A percentile compares a stretch with the other conserved stretches of the same genome.
Evolutionary conservation across 495 filamentous ascomycete genomes (phyloP).

Genomic region (Geoglossum glabrum): DNA sequence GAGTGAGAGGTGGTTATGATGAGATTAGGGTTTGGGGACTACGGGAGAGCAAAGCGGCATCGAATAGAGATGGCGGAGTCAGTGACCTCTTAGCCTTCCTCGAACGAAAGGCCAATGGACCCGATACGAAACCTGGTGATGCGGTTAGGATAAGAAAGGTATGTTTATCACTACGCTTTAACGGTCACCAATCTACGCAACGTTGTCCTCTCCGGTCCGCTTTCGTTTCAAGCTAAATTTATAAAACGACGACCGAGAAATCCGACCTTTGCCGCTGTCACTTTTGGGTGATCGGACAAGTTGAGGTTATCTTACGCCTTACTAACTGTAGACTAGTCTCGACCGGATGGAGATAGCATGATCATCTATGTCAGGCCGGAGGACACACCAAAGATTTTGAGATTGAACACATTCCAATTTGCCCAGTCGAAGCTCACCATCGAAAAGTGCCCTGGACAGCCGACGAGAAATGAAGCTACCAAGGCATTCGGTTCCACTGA

Average conservation of each 20-base stretch:
- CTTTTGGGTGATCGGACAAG: slow-evolving; percentile 27
- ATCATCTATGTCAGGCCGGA: slow-evolving; percentile 45
- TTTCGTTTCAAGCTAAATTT: slow-evolving; percentile 36
- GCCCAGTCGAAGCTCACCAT: slow-evolving; percentile 41
- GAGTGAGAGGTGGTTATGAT: slow-evolving; percentile 12
- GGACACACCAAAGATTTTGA: slow-evolving; percentile 36
- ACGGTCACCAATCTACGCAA: slow-evolving; percentile 26
- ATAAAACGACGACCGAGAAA: slow-evolving; percentile 36
- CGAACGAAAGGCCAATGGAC: slow-evolving; percentile 47
- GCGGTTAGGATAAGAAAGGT: slow-evolving; percentile 65
- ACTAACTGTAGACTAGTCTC: slow-evolving; percentile 57
- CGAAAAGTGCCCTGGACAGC: slow-evolving; percentile 16
- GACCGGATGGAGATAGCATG: slow-evolving; percentile 45
- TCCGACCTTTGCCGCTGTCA: slow-evolving; percentile 19
- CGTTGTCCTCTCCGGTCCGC: slow-evolving; percentile 30
- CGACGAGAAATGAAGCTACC: not conserved
- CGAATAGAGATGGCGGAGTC: slow-evolving; percentile 49
- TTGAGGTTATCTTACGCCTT: slow-evolving; percentile 34
- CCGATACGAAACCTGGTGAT: slow-evolving; percentile 29
- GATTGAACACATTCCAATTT: slow-evolving; percentile 42
- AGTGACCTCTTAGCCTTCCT: slow-evolving; percentile 55
- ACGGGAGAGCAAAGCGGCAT: slow-evolving; percentile 52
- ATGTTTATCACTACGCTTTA: slow-evolving; percentile 36
- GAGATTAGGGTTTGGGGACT: slow-evolving; percentile 45
- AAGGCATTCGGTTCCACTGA: not conserved